A percentile compares a stretch with the other conserved stretches of the same genome.
These are phyloP conservation scores for Phalaenopsis equestris DNA, from an alignment of 106 monocot species.

Conservation along the genomic window DNA sequence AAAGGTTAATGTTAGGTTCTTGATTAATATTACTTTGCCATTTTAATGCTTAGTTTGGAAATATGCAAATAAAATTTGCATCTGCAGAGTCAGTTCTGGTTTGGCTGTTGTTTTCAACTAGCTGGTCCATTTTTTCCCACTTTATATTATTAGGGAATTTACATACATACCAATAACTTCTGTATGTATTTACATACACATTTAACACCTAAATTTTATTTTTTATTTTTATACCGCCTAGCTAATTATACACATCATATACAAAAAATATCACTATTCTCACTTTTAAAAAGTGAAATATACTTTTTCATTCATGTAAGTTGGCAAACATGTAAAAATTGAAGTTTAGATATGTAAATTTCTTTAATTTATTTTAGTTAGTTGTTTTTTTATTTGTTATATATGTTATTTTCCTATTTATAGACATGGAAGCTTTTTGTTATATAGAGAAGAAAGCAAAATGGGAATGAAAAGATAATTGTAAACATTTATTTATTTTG, in stretches of 20 bases:
- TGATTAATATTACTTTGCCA: neutral
- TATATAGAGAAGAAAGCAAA: neutral
- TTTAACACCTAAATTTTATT: too few species aligned
- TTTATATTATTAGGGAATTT: neutral
- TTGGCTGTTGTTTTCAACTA: neutral
- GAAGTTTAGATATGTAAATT: too few species aligned
- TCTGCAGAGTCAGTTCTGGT: neutral
- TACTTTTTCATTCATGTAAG: too few species aligned
- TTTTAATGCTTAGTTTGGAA: neutral
- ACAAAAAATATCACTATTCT: too few species aligned
- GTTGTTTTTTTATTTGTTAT: too few species aligned
- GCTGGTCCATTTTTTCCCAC: neutral
- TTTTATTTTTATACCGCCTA: too few species aligned
- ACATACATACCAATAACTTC: too few species aligned
- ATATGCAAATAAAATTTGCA: neutral
- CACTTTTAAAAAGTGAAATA: too few species aligned
- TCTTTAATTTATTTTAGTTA: too few species aligned
- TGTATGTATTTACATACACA: too few species aligned
- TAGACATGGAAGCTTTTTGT: neutral
- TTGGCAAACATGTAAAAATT: too few species aligned
- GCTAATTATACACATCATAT: too few species aligned
- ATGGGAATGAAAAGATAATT: neutral
- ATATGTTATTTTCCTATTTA: neutral
- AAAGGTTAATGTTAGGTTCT: neutral
- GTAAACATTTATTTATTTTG: neutral